Conservation (phyloP, 2,329 filamentous ascomycete genomes). For the Penicillium hesseltinei region DNA sequence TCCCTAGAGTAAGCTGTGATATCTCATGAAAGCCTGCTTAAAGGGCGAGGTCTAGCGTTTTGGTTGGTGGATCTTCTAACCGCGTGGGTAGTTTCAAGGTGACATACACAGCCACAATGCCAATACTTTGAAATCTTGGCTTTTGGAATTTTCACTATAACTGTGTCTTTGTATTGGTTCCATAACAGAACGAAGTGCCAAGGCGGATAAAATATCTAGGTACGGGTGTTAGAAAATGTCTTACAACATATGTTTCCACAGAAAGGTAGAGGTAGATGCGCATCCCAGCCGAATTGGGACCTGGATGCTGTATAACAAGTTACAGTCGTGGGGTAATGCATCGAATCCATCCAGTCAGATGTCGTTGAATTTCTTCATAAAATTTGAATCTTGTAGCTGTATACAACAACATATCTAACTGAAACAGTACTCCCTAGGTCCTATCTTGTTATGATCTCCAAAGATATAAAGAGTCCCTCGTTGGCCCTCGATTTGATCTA, state of each 20-base stretch:
- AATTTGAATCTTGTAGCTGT: not conserved
- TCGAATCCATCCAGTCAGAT: not conserved
- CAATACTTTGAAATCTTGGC: conserved; percentile 3
- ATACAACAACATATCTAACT: not conserved
- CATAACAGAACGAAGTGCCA: not conserved
- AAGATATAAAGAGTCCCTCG: conserved; percentile 2
- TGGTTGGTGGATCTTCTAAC: conserved; percentile 7
- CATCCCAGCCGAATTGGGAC: not conserved
- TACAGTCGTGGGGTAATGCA: not conserved
- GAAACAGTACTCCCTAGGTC: not conserved
- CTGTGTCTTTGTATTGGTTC: not conserved
- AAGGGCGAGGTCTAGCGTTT: not conserved
- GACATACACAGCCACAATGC: conserved; percentile 7
- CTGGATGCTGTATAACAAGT: not conserved
- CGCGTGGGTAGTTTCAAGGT: not conserved
- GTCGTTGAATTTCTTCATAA: not conserved
- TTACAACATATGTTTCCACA: conserved; percentile 1
- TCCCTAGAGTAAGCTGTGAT: not conserved
- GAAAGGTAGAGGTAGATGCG: not conserved
- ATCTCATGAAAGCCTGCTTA: not conserved
- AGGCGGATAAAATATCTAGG: not conserved
- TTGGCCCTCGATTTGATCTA: not conserved
- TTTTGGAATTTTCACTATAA: not conserved
- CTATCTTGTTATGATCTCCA: not conserved
- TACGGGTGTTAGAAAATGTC: conserved; percentile 5